Conservation (phyloP, 495 filamentous ascomycete species). For the Rostrohypoxylon terebratum region DNA sequence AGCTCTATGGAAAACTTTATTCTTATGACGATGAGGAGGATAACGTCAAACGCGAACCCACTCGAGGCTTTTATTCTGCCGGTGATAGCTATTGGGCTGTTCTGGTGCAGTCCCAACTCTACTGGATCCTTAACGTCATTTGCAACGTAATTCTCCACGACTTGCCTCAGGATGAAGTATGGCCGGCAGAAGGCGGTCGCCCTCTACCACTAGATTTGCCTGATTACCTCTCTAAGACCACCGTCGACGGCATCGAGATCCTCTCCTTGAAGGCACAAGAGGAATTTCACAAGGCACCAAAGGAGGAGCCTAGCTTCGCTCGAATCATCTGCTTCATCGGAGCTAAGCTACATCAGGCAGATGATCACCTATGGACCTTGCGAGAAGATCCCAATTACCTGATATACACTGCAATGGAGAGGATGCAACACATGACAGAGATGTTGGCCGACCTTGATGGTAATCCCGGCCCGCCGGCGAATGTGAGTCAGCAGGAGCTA, state of each 20-base stretch:
- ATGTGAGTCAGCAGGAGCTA: not conserved
- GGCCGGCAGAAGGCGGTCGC: not conserved
- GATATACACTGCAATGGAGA: slow-evolving; percentile 47
- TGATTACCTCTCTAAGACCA: slow-evolving; percentile 44
- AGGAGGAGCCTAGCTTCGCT: slow-evolving; percentile 52
- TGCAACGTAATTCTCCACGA: slow-evolving; percentile 60
- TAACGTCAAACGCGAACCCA: not conserved
- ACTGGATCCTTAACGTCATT: slow-evolving; percentile 58
- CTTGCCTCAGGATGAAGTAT: slow-evolving; percentile 28
- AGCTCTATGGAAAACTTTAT: slow-evolving; percentile 61
- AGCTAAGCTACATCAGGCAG: slow-evolving; percentile 52
- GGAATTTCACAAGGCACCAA: slow-evolving; percentile 60
- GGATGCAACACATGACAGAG: slow-evolving; percentile 58
- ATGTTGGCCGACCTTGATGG: slow-evolving; percentile 49
- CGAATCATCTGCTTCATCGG: slow-evolving; percentile 55
- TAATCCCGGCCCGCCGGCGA: slow-evolving; percentile 43
- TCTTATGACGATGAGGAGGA: slow-evolving; percentile 49
- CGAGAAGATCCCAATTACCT: slow-evolving; percentile 70
- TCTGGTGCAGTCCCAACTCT: slow-evolving; percentile 59
- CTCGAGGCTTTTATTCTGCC: slow-evolving; percentile 31
- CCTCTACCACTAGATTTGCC: slow-evolving; percentile 42
- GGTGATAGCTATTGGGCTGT: slow-evolving; percentile 61
- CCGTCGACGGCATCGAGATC: slow-evolving; percentile 28
- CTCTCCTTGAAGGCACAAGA: slow-evolving; percentile 53
- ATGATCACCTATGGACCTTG: slow-evolving; percentile 65